Evolutionary conservation across 1,284 basidiomycete genomes (phyloP).

Genomic region (Ganoderma lucidum): DNA sequence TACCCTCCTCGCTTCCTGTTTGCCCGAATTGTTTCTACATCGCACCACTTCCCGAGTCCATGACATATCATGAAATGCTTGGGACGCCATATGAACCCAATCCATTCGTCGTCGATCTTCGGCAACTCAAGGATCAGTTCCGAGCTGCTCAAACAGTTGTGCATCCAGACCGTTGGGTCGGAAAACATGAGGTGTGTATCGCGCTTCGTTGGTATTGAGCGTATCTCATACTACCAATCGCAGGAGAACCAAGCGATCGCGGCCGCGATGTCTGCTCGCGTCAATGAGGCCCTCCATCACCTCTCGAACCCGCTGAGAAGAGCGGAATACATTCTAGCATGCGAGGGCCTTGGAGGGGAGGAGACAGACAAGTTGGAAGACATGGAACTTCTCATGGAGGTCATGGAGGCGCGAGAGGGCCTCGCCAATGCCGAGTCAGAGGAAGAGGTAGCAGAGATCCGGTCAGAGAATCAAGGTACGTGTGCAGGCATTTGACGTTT

Average conservation of each 20-base stretch:
- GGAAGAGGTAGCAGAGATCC: constrained; percentile 61
- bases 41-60: constrained; percentile 56
- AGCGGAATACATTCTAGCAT: constrained; percentile 75
- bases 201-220: too few species aligned
- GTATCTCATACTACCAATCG: background rate
- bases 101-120: constrained; percentile 67
- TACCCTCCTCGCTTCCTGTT: constrained; percentile 71
- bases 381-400: constrained; percentile 74
- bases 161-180: constrained; percentile 84
- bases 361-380: constrained; percentile 86
- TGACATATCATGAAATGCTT: constrained; percentile 70
- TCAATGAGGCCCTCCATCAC: constrained; percentile 82
- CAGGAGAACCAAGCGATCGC: constrained; percentile 70
- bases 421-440: constrained; percentile 71
- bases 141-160: constrained; percentile 75
- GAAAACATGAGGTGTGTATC: constrained; percentile 44
- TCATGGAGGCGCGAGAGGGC: constrained; percentile 85
- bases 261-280: constrained; percentile 68
- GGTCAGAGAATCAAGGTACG: constrained; percentile 69
- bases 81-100: constrained; percentile 65
- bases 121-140: constrained; percentile 66
- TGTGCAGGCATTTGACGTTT: constrained; percentile 20
- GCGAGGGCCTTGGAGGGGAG: constrained; percentile 64
- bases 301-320: constrained; percentile 71
- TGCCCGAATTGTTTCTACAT: constrained; percentile 75